Percentiles rank a stretch among this genome's conserved stretches.
Conservation (phyloP, 768 basidiomycete genomes). For the Grammothele lineata region DNA sequence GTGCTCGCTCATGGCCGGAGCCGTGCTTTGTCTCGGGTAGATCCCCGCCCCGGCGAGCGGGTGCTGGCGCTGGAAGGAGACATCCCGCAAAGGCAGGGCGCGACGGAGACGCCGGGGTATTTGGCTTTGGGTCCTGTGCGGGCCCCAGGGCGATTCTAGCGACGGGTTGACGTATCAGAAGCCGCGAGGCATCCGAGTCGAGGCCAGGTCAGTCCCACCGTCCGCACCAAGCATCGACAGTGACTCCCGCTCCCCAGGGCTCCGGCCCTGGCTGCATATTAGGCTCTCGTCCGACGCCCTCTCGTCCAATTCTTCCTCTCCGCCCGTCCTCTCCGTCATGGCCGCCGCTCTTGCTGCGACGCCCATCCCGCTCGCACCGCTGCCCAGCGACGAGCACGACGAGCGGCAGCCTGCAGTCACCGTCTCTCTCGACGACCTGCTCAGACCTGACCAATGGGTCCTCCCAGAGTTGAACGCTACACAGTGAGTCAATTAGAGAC, state of each 20-base stretch:
- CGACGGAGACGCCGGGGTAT: not conserved
- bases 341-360: no score
- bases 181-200: not conserved
- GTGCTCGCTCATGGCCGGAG: no score
- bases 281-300: conserved; percentile 1
- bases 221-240: no score
- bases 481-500: conserved; percentile 8
- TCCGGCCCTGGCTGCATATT: conserved; percentile 1
- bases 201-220: not conserved
- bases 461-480: conserved; percentile 22
- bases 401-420: not conserved
- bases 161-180: conserved; percentile 12
- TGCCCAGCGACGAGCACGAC: no score
- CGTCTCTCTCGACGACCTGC: conserved; percentile 17
- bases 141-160: not conserved
- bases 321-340: not conserved
- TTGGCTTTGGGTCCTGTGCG: not conserved
- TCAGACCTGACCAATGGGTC: conserved; percentile 21
- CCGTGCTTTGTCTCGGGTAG: conserved; percentile 8
- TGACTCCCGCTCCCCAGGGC: conserved; percentile 1
- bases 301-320: no score
- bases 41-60: not conserved
- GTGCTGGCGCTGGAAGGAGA: no score
- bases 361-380: no score
- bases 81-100: conserved; percentile 4